Conservation (phyloP, 2,329 filamentous ascomycete genomes). For the Penicillium paneum region DNA sequence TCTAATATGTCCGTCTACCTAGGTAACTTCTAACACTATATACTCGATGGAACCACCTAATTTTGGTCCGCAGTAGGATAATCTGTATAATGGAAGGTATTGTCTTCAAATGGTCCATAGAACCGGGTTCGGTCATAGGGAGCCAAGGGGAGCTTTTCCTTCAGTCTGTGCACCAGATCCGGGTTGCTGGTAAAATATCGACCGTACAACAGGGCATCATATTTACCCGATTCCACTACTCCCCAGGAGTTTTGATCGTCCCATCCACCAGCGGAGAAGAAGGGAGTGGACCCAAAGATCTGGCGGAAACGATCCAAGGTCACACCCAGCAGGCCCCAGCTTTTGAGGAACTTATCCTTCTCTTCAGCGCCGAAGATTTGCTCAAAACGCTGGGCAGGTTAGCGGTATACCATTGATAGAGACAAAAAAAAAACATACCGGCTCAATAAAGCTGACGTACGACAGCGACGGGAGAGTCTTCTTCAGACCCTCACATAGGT, state of each 20-base stretch:
- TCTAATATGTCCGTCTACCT: not conserved
- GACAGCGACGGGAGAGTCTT: constrained; percentile 42
- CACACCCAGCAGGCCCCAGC: constrained; percentile 48
- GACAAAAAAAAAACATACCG: constrained; percentile 26
- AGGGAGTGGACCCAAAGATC: constrained; percentile 53
- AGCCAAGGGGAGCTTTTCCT: constrained; percentile 40
- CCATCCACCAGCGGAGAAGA: constrained; percentile 57
- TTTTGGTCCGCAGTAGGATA: constrained; percentile 21
- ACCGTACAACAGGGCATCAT: constrained; percentile 50
- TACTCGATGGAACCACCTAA: not conserved
- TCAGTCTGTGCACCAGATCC: constrained; percentile 47
- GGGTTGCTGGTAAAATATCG: constrained; percentile 51
- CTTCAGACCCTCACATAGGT: constrained; percentile 52
- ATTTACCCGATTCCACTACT: constrained; percentile 47
- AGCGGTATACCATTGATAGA: not conserved
- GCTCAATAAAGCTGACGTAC: constrained; percentile 57
- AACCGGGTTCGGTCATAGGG: constrained; percentile 47
- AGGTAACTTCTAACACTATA: not conserved
- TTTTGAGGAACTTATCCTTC: constrained; percentile 50
- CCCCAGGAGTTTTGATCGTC: constrained; percentile 51
- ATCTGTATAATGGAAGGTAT: constrained; percentile 30
- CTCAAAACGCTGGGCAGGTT: constrained; percentile 43
- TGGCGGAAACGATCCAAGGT: constrained; percentile 49
- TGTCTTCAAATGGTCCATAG: constrained; percentile 42
- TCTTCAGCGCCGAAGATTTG: constrained; percentile 51